These are phyloP conservation scores for Podospora tetraspora DNA, from an alignment of 495 filamentous ascomycete species.

Conservation along the genomic window DNA sequence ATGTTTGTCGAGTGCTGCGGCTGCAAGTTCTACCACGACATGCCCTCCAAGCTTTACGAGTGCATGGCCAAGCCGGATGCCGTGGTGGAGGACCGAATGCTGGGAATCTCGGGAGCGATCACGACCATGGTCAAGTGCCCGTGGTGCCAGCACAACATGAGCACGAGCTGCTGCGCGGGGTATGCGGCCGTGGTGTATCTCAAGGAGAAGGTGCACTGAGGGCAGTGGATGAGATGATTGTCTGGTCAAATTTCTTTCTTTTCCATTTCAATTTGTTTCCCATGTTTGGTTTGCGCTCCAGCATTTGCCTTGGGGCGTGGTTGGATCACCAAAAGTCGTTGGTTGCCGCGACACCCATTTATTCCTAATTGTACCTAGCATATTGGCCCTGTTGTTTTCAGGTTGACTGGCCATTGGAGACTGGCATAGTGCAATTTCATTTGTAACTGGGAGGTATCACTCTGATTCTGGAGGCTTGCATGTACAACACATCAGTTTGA, in stretches of 20 bases:
- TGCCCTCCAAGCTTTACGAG: conserved; percentile 69
- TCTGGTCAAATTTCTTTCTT: neutral
- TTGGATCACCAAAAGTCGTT: neutral
- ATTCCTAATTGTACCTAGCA: neutral
- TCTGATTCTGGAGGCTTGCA: neutral
- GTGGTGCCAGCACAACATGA: conserved; percentile 77
- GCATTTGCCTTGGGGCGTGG: neutral
- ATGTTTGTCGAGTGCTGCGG: conserved; percentile 76
- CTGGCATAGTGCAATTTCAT: neutral
- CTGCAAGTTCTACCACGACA: conserved; percentile 77
- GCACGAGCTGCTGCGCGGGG: conserved; percentile 62
- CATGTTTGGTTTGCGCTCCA: neutral
- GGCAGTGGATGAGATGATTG: neutral
- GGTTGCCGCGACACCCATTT: neutral
- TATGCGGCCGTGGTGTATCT: conserved; percentile 67
- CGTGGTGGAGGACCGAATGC: conserved; percentile 41
- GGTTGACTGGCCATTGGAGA: neutral
- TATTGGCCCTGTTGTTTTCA: neutral
- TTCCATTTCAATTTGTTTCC: neutral
- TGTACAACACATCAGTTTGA: neutral
- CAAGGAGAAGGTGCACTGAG: conserved; percentile 46
- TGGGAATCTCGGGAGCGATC: conserved; percentile 48
- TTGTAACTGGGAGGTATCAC: neutral
- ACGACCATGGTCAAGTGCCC: conserved; percentile 62
- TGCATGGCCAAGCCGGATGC: conserved; percentile 63